Evolutionary conservation across 1,284 basidiomycete genomes (phyloP), one percentile per base, ranked within the genome.

Genomic region (Trichosporon coremiiforme): DNA sequence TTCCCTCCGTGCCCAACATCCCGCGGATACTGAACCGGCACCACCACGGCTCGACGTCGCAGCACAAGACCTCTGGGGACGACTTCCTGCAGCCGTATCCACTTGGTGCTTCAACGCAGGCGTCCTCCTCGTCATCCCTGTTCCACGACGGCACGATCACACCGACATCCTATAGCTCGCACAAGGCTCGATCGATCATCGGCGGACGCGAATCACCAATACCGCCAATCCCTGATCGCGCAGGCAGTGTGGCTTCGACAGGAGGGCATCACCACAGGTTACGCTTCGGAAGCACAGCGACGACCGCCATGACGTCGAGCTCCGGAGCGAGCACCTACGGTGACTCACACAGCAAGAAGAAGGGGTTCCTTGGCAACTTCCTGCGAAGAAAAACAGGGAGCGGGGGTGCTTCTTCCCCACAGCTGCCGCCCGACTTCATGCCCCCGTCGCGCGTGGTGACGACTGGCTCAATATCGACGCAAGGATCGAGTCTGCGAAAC

Each of bases 291-390:
- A 55, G 74, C 72, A 15, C 75, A 70, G 53, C 75, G 25, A 73
- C 67, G n/a, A 38, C 68, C 33, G n/a, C 31, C 33, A 31, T 71
- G 70, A 33, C 65, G 41, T 70, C 68, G 6, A 64, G 36, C 2
- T 41, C 63, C 7, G 36, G 63, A 2, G 35, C 36, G 20, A 38
- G 22, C 41, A 73, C 71, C 35, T 67, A 57, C 50, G 12, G 68
- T 1, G 67, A 68, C 2, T 72, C 68, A 15, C 78, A 80, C 17
- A 79, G 77, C 76, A 80, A 79, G 71, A 79, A 79, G 69, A 77
- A 67, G 50, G 63, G 79, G 0, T 76, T 81, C 66, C 71, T 82
- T 10, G 78, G 79, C 25, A 33, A 65, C 66, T 53, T 70, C 33
- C 60, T 70, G 31, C 29, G 57, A 35, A 33, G 64, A 25, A 65